These are phyloP conservation scores for Sherardia arvensis DNA, from an alignment of 257 asterid genomes.

Conservation along the genomic window DNA sequence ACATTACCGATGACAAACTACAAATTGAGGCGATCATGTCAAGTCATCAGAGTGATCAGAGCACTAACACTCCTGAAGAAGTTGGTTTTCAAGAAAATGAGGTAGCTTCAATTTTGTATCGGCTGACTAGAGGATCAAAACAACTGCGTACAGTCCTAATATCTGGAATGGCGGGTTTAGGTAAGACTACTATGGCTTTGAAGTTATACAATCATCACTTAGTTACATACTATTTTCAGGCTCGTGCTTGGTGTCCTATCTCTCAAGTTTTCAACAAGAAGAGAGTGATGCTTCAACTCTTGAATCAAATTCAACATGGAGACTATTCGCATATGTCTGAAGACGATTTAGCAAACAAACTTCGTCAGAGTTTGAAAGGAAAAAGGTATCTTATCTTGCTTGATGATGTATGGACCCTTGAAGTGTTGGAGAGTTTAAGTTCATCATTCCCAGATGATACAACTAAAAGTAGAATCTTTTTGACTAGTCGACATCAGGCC, in stretches of 20 bases:
- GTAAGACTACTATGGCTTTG: constrained; percentile 7
- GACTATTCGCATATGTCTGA: too few relatives aligned
- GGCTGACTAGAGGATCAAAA: background rate
- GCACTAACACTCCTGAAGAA: background rate
- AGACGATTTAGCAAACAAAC: too few relatives aligned
- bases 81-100: constrained; percentile 7
- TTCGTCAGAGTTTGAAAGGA: too few relatives aligned
- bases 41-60: background rate
- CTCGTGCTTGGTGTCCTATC: background rate
- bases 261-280: background rate
- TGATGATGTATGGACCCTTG: too few relatives aligned
- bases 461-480: too few relatives aligned
- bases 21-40: background rate
- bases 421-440: too few relatives aligned
- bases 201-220: background rate
- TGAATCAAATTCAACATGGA: too few relatives aligned
- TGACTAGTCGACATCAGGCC: too few relatives aligned
- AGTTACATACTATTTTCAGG: background rate
- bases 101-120: background rate
- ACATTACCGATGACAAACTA: background rate
- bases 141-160: background rate
- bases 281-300: too few relatives aligned
- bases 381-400: too few relatives aligned
- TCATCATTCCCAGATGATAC: too few relatives aligned
- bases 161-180: constrained; percentile 4